phyloP scores from a whole-genome alignment of 352 stramenopile genomes.

The Phytopythium ostracodes region DNA sequence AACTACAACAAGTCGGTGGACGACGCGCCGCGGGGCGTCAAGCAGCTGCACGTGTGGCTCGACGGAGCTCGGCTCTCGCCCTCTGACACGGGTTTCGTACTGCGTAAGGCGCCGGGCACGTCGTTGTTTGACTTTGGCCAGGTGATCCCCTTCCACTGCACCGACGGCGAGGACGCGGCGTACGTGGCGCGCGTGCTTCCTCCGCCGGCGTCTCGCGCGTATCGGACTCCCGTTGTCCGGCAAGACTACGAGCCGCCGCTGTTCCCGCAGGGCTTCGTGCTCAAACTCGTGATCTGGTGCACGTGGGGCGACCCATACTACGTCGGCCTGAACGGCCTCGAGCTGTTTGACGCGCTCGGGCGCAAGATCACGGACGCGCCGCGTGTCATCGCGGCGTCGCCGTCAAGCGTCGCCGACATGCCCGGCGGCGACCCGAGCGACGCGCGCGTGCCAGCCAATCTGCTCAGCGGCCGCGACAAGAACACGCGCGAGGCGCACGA shows the following conservation, averaged over 20 bases:
- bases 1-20: constrained; percentile 85
- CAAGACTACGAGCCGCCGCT: constrained; percentile 88
- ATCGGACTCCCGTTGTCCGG: constrained; percentile 68
- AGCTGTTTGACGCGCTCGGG: constrained; percentile 67
- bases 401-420: constrained; percentile 57
- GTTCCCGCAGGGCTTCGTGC: constrained; percentile 77
- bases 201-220: constrained; percentile 34
- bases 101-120: constrained; percentile 79
- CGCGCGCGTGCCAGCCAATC: constrained; percentile 46
- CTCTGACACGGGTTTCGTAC: constrained; percentile 43
- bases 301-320: constrained; percentile 87
- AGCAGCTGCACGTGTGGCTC: constrained; percentile 46
- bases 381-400: constrained; percentile 40
- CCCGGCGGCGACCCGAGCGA: constrained; percentile 24
- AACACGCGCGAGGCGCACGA: constrained; percentile 74
- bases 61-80: constrained; percentile 54
- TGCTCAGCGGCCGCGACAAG: constrained; percentile 65
- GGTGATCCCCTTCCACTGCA: constrained; percentile 33
- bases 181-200: constrained; percentile 42
- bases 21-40: constrained; percentile 64
- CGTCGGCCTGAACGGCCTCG: constrained; percentile 74
- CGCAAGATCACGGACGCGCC: constrained; percentile 30
- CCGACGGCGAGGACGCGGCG: constrained; percentile 5
- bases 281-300: constrained; percentile 80
- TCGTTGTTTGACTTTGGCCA: constrained; percentile 74